Evolutionary conservation across 352 stramenopile species (phyloP).

Genomic region (Phytophthora sansomeana): DNA sequence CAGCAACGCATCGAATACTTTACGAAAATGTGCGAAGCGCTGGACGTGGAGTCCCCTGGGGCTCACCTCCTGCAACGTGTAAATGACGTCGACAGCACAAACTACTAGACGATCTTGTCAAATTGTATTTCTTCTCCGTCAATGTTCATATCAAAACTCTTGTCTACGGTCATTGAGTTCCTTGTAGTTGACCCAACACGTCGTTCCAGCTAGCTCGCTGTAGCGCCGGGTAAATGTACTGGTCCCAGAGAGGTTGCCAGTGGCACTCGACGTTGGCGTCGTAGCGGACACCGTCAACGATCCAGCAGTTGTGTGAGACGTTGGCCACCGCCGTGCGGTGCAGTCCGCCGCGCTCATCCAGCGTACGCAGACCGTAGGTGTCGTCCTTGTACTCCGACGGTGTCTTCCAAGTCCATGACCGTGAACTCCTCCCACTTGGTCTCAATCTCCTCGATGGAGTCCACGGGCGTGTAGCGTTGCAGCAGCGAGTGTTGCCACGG

Average conservation of each 20-base stretch:
- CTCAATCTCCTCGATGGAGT: conserved; percentile 22
- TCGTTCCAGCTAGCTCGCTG: not conserved
- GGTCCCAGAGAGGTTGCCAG: conserved; percentile 84
- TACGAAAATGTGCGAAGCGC: conserved; percentile 34
- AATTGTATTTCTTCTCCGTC: too few species aligned
- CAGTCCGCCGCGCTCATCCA: conserved; percentile 22
- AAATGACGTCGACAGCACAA: conserved; percentile 1
- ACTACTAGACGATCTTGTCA: too few species aligned
- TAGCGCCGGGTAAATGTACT: conserved; percentile 73
- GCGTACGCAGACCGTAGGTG: conserved; percentile 31
- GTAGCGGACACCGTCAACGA: conserved; percentile 64
- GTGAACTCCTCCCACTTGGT: conserved; percentile 20
- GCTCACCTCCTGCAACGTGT: conserved; percentile 46
- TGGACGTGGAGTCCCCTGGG: conserved; percentile 40
- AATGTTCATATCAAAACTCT: too few species aligned
- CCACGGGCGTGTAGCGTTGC: conserved; percentile 30
- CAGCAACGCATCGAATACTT: conserved; percentile 45
- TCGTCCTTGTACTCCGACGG: conserved; percentile 31
- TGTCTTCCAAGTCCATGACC: conserved; percentile 32
- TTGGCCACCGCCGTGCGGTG: conserved; percentile 23
- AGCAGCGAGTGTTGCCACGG: conserved; percentile 44
- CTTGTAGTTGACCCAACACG: too few species aligned
- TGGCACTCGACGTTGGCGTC: conserved; percentile 75
- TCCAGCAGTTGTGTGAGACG: conserved; percentile 40
- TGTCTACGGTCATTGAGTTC: too few species aligned